These are phyloP conservation scores for Guyanaporus albipodus DNA, from an alignment of 768 basidiomycete genomes.

Conservation along the genomic window DNA sequence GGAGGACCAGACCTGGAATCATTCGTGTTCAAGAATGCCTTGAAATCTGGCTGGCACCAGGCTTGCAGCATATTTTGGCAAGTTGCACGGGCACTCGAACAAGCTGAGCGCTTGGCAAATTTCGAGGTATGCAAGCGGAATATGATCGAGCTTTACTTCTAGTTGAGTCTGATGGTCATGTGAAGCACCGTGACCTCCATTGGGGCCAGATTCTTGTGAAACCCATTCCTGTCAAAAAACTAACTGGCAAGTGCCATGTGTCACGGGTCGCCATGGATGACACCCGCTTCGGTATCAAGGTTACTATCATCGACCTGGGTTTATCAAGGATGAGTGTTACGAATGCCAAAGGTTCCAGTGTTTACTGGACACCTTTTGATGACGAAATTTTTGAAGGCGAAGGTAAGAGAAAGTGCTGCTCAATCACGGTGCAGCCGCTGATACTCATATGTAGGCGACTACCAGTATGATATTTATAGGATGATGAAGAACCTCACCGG, in stretches of 20 bases:
- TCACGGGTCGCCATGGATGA: constrained; percentile 60
- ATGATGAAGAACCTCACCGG: constrained; percentile 68
- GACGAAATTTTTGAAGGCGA: constrained; percentile 89
- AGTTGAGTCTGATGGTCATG: neutral
- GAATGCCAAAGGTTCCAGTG: constrained; percentile 42
- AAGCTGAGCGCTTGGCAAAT: constrained; percentile 72
- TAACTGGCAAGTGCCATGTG: constrained; percentile 30
- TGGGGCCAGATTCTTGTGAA: constrained; percentile 94
- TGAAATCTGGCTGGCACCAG: constrained; percentile 75
- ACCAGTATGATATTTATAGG: constrained; percentile 94
- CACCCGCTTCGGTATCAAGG: constrained; percentile 58
- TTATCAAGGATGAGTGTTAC: constrained; percentile 77
- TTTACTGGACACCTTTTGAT: constrained; percentile 80
- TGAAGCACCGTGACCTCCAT: constrained; percentile 96
- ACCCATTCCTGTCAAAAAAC: constrained; percentile 37
- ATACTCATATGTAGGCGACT: constrained; percentile 55
- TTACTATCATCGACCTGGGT: constrained; percentile 93
- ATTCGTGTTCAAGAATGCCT: constrained; percentile 58
- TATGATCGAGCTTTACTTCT: neutral
- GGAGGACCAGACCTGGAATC: constrained; percentile 90
- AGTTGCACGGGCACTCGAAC: constrained; percentile 68
- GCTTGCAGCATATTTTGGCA: constrained; percentile 92
- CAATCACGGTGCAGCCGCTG: neutral
- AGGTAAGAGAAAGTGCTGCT: constrained; percentile 51
- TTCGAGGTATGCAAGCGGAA: constrained; percentile 70